These are phyloP conservation scores for Dothideomycetidae sp. DNA, from an alignment of 2,329 filamentous ascomycete species.

Conservation along the genomic window DNA sequence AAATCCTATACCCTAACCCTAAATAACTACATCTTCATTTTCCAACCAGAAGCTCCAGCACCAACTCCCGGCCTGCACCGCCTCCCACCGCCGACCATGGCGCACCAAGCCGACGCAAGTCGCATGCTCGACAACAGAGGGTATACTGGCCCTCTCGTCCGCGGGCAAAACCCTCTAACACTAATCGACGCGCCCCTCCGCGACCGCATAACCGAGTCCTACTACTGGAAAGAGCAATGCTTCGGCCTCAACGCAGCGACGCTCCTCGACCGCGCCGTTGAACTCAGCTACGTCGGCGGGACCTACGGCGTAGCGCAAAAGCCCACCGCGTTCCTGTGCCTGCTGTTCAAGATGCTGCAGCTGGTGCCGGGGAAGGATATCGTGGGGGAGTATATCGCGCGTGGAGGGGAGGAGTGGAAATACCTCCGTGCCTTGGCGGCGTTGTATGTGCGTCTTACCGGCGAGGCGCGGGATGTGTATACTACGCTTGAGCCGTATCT, in stretches of 20 bases:
- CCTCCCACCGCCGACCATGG: conserved; percentile 29
- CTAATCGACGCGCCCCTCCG: conserved; percentile 92
- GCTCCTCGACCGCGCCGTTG: conserved; percentile 76
- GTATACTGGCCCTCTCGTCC: conserved; percentile 59
- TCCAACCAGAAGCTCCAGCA: not conserved
- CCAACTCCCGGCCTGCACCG: not conserved
- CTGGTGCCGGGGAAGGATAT: conserved; percentile 68
- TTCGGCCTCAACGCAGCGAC: conserved; percentile 78
- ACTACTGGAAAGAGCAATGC: conserved; percentile 98
- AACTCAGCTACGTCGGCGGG: conserved; percentile 72
- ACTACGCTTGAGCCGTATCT: conserved; percentile 66
- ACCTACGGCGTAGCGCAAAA: conserved; percentile 74
- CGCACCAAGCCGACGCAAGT: conserved; percentile 63
- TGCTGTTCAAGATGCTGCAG: conserved; percentile 89
- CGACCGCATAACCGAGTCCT: conserved; percentile 86
- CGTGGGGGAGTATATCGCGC: conserved; percentile 63
- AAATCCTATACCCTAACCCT: conserved; percentile 2
- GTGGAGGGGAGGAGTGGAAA: conserved; percentile 55
- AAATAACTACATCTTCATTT: not conserved
- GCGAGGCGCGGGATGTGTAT: conserved; percentile 70
- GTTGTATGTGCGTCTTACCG: conserved; percentile 86
- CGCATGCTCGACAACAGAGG: conserved; percentile 79
- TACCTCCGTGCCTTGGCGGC: conserved; percentile 80
- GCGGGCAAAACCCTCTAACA: conserved; percentile 85
- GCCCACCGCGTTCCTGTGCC: conserved; percentile 82